A percentile compares a stretch with the other conserved stretches of the same genome.
These are phyloP conservation scores for Lipomyces chichibuensis DNA, from an alignment of 805 yeast genomes.

Conservation along the genomic window DNA sequence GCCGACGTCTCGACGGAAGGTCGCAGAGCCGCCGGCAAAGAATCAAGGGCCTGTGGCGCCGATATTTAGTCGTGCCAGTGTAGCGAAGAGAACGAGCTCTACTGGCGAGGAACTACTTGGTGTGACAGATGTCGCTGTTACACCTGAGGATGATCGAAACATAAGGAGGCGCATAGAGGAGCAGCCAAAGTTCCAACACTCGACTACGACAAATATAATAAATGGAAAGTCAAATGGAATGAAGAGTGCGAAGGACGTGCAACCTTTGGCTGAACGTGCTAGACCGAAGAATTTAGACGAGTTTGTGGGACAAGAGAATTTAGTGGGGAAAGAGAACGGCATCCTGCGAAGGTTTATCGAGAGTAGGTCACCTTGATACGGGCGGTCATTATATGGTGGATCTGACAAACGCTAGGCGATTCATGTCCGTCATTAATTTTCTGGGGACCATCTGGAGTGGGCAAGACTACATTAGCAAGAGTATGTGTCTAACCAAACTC, in stretches of 20 bases:
- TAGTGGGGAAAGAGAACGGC: conserved; percentile 63
- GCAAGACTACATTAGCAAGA: conserved; percentile 83
- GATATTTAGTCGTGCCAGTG: background rate
- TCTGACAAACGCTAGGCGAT: conserved; percentile 27
- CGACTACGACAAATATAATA: background rate
- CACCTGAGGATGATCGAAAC: background rate
- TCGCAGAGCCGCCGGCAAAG: background rate
- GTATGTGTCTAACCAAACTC: conserved; percentile 35
- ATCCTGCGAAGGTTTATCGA: conserved; percentile 65
- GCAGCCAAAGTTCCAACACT: background rate
- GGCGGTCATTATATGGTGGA: conserved; percentile 12
- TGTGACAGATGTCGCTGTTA: background rate
- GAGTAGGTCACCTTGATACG: conserved; percentile 36
- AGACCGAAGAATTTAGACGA: conserved; percentile 73
- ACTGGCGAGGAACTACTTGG: background rate
- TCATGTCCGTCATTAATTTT: conserved; percentile 76
- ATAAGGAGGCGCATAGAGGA: background rate
- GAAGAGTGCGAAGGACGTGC: conserved; percentile 1
- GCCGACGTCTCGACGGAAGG: background rate
- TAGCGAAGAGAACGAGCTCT: conserved; percentile 5
- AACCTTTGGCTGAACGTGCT: conserved; percentile 75
- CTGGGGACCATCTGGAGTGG: conserved; percentile 97
- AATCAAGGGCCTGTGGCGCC: conserved; percentile 3
- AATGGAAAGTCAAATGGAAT: background rate
- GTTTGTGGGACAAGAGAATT: conserved; percentile 83